A percentile compares a stretch with the other conserved stretches of the same genome.
phyloP scores from a whole-genome alignment of 257 asterid genomes.

The Verbena officinalis region DNA sequence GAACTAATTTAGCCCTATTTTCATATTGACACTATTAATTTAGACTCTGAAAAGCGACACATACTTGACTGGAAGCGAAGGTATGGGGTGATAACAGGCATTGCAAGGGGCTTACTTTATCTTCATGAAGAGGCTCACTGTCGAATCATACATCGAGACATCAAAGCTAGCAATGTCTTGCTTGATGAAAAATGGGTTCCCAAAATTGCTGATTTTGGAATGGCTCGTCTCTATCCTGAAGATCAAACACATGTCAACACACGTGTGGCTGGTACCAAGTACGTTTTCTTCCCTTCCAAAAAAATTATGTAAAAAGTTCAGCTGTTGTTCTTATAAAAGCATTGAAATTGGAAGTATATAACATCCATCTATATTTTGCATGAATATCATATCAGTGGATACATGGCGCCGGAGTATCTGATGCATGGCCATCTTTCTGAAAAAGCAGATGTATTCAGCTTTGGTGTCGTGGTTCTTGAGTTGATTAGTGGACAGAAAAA shows the following conservation, averaged over 20 bases:
- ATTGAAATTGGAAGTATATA: not conserved
- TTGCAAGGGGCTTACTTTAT: conserved; percentile 80
- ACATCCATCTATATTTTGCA: not conserved
- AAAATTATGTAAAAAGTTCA: not conserved
- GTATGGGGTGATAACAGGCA: conserved; percentile 64
- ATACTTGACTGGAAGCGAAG: conserved; percentile 66
- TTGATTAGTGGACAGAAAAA: conserved; percentile 79
- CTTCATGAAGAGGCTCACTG: conserved; percentile 84
- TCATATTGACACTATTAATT: conserved; percentile 22
- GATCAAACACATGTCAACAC: conserved; percentile 75
- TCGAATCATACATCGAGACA: conserved; percentile 81
- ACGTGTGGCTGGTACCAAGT: conserved; percentile 91
- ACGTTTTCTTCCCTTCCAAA: conserved; percentile 26
- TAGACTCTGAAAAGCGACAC: conserved; percentile 50
- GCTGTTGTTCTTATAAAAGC: conserved; percentile 3
- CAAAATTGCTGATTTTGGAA: conserved; percentile 84
- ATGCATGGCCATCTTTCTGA: conserved; percentile 74
- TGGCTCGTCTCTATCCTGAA: conserved; percentile 79
- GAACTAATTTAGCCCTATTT: not conserved
- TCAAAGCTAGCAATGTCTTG: conserved; percentile 81
- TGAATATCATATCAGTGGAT: conserved; percentile 56
- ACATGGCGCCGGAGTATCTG: conserved; percentile 90
- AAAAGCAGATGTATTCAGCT: conserved; percentile 84
- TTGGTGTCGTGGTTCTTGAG: conserved; percentile 83
- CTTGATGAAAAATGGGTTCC: conserved; percentile 83